Evolutionary conservation across 345 rosid species (phyloP).

Genomic region (Arabidopsis arenosa): DNA sequence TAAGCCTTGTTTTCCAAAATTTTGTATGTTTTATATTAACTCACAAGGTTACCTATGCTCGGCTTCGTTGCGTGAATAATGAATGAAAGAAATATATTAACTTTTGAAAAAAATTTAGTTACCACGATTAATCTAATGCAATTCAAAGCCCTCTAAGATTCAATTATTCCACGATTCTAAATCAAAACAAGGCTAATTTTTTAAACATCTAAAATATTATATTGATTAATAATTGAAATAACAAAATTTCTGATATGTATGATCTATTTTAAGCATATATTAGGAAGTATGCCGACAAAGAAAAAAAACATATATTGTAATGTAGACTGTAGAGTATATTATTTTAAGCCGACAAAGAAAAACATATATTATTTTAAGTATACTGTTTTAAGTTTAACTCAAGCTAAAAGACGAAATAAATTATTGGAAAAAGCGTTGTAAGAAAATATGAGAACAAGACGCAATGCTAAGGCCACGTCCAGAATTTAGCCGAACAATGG

Average conservation of each 20-base stretch:
- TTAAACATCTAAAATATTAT: background rate
- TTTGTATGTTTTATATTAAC: background rate
- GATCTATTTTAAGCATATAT: background rate
- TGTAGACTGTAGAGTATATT: too few species aligned
- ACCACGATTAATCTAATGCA: background rate
- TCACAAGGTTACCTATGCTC: background rate
- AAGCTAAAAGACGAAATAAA: background rate
- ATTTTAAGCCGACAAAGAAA: background rate
- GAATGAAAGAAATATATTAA: background rate
- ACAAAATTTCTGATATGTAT: background rate
- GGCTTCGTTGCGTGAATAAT: background rate
- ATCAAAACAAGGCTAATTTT: background rate
- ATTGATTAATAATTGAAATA: too few species aligned
- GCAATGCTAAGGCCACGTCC: slow-evolving; percentile 20
- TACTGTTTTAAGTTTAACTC: background rate
- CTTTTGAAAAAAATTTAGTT: background rate
- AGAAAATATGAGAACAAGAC: background rate
- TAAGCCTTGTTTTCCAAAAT: too few species aligned
- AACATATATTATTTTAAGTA: background rate
- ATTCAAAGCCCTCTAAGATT: background rate
- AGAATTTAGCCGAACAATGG: slow-evolving; percentile 26
- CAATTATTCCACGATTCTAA: background rate
- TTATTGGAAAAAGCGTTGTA: background rate
- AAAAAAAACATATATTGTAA: too few species aligned
- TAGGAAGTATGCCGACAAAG: background rate